Base-by-base conservation (phyloP, 2,329 filamentous ascomycete genomes). In the Curvularia sp. region DNA sequence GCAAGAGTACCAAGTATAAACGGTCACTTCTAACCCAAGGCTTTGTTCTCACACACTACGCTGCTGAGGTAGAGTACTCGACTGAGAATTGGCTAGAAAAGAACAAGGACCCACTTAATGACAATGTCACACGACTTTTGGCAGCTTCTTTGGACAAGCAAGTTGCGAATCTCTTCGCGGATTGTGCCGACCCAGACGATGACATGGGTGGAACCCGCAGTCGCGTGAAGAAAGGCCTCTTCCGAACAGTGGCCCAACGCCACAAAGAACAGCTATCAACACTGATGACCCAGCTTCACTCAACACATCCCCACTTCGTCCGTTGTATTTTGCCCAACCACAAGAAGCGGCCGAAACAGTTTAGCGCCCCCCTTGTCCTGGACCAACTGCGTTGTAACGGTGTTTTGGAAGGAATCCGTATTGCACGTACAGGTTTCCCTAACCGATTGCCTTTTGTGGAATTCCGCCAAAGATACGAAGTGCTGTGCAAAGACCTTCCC, bases 231-330 rank as follows among this genome's bases (percentile, higher is more conserved):
- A 97, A 95, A 79, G 96, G 95, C 0, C 84, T 99, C 3, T 99
- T 99, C 85, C 89, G 95, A 31, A 99, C 95, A 0, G 96, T 96
- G 5, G 95, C 95, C 5, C 95, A 99, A 75, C 86, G 93, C 69
- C 95, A 99, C 82, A 99, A 99, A 78, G 95, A 99, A 77, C 94
- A 98, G 69, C 85, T 99, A n/a, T 91, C 93, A n/a, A 96, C 89
- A 61, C 81, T 99, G 58, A 99, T 99, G 95, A 84, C 85, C 13
- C 93, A 98, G 71, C 85, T 99, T 15, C 91, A 99, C 76, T 96
- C 91, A 0, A 99, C 95, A 0, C 95, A 99, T 75, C 96, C 96
- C 57, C 95, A 99, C 77, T 99, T 99, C 75, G 95, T 99, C 30
- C 91, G 95, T 47, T 99, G 95, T 75, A 99, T 99, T 62, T 84